These are phyloP conservation scores for Acanthamoeba culbertsoni DNA, from an alignment of 208 protist species.

Conservation along the genomic window DNA sequence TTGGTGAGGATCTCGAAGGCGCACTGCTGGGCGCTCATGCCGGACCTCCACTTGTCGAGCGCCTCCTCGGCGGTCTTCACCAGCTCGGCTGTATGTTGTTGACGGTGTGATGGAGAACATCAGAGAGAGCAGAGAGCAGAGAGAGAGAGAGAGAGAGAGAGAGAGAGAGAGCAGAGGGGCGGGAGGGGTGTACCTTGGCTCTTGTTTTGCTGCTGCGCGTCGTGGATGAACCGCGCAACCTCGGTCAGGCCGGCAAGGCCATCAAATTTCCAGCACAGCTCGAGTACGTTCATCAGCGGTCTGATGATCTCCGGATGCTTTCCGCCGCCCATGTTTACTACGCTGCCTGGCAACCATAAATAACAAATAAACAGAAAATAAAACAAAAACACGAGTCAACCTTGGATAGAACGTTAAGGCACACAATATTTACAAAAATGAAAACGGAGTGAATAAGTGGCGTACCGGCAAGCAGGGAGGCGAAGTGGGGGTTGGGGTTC, in stretches of 20 bases:
- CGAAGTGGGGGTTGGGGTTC: not conserved
- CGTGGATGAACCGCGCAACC: not conserved
- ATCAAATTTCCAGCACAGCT: conserved; percentile 27
- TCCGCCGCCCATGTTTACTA: conserved; percentile 27
- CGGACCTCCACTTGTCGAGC: not conserved
- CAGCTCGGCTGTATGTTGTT: not conserved
- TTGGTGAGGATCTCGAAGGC: conserved; percentile 35
- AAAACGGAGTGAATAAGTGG: not conserved
- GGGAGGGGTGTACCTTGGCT: not conserved
- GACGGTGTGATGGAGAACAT: not conserved
- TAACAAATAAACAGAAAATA: too few species aligned
- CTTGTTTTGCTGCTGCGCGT: conserved; percentile 2
- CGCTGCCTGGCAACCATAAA: not conserved
- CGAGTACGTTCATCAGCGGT: not conserved
- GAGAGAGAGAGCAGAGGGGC: not conserved
- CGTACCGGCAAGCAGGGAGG: not conserved
- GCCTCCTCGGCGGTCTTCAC: not conserved
- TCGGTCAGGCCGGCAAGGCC: not conserved
- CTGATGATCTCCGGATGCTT: not conserved
- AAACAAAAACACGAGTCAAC: too few species aligned
- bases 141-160: not conserved
- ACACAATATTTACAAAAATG: not conserved
- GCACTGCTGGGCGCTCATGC: not conserved
- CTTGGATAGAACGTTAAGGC: too few species aligned
- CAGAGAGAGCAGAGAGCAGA: not conserved